Percentiles rank a stretch among this genome's conserved stretches.
Evolutionary conservation across 352 stramenopile genomes (phyloP).

Genomic region (Globisporangium parvum): DNA sequence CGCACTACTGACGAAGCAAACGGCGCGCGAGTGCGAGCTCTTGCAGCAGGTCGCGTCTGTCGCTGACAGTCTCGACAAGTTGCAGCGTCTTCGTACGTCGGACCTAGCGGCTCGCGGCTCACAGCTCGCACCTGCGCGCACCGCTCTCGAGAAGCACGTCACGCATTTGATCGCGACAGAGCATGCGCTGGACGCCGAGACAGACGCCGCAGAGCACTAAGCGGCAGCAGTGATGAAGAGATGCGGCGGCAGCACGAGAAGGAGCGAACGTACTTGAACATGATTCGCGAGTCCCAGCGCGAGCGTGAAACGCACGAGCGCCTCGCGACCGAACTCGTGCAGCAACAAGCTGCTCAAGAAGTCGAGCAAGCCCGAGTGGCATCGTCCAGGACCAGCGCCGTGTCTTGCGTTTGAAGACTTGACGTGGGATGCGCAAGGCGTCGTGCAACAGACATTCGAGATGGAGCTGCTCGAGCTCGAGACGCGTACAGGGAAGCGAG

Average conservation of each 20-base stretch:
- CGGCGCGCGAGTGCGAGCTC: constrained; percentile 39
- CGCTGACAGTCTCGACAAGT: not conserved
- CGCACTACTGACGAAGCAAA: constrained; percentile 26
- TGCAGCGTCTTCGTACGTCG: not conserved
- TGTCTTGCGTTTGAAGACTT: constrained; percentile 36
- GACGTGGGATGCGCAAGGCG: constrained; percentile 54
- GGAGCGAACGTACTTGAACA: constrained; percentile 77
- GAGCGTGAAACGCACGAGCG: constrained; percentile 86
- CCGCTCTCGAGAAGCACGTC: constrained; percentile 28
- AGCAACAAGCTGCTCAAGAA: constrained; percentile 21
- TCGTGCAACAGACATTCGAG: constrained; percentile 35
- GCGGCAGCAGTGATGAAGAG: constrained; percentile 35
- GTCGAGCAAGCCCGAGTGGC: constrained; percentile 9
- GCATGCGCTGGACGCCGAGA: constrained; percentile 25
- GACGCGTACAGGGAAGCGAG: constrained; percentile 16
- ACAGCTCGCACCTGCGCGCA: not conserved
- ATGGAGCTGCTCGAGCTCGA: constrained; percentile 59
- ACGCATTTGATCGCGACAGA: constrained; percentile 45
- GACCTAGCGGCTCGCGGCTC: not conserved
- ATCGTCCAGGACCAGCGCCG: not conserved
- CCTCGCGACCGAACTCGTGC: constrained; percentile 21
- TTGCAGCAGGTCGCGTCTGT: constrained; percentile 43
- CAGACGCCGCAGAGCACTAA: constrained; percentile 19
- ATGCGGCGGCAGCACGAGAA: constrained; percentile 36
- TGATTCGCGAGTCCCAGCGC: constrained; percentile 84